Base-by-base conservation (phyloP, 1,284 basidiomycete genomes). In the Dichomitus squalens region DNA sequence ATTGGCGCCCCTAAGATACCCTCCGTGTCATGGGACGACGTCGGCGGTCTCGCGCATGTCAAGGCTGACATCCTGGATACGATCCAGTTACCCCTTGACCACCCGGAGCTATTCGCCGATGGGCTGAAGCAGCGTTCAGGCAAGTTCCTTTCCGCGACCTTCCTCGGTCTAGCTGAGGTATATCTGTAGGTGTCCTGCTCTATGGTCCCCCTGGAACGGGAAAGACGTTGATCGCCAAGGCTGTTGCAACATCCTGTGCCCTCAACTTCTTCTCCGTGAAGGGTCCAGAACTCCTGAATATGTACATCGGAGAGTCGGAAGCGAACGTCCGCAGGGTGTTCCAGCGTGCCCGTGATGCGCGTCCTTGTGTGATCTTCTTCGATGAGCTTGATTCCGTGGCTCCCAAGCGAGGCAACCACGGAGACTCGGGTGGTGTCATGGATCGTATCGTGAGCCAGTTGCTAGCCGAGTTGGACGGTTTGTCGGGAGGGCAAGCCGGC, bases 231-330 rank as follows among this genome's bases (percentile, higher is more conserved):
- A 84, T 97, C 36, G 95, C 95, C 3, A 96, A 96, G 73, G 93
- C 94, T 2, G 95, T 97, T 31, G 95, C 95, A 7, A 95, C 93
- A 0, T 93, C 93, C 1, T 96, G 91, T 68, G 90, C 93, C 14
- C 82, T 97, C 65, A 96, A 96, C 69, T 96, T 96, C 73, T 89
- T 96, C 72, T 94, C 92, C n/a, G 90, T 99, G 69, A 98, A 98
- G 71, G 96, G 96, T 0, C 96, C 96, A 1, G 96, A 98, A 68
- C 80, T 99, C 31, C 84, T 96, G 41, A 97, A 97, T 72, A 97
- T 98, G 86, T 98, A 98, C 73, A 98, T 99, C 67, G 96, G 96
- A 64, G 96, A 99, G 78, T 97, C 95, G 6, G 97, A 99, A 73
- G 93, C 95, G 34, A 96, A 96, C 69, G 93, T 99, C 34, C 88